phyloP scores from a whole-genome alignment of 495 filamentous ascomycete genomes.

The Penicillium desertorum region DNA sequence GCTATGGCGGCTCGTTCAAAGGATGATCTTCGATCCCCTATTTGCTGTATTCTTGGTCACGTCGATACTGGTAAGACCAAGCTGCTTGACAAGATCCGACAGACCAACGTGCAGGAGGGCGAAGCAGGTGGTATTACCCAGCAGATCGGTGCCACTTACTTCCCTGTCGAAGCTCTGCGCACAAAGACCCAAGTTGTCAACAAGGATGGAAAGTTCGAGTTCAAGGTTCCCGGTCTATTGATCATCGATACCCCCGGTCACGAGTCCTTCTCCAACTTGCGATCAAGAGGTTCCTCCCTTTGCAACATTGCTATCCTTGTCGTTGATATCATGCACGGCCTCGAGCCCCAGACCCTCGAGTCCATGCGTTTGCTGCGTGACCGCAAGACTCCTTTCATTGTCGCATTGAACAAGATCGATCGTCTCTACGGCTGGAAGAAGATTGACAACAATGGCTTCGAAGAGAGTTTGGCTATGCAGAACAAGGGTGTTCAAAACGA shows the following conservation, averaged over 20 bases:
- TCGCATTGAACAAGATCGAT: conserved; percentile 99
- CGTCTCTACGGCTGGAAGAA: conserved; percentile 98
- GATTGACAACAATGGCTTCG: conserved; percentile 97
- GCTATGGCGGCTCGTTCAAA: conserved; percentile 88
- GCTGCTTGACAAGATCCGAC: conserved; percentile 95
- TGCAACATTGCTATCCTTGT: conserved; percentile 99
- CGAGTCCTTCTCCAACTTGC: conserved; percentile 99
- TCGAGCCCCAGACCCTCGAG: conserved; percentile 96
- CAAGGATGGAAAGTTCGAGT: conserved; percentile 83
- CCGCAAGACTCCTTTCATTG: conserved; percentile 96
- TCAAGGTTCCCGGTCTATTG: conserved; percentile 96
- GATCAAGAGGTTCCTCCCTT: conserved; percentile 92
- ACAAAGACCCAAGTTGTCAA: conserved; percentile 94
- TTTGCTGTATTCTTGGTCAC: conserved; percentile 99
- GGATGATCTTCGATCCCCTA: conserved; percentile 93
- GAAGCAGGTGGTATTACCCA: conserved; percentile 99
- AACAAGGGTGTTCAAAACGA: conserved; percentile 93
- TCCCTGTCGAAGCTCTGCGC: conserved; percentile 89
- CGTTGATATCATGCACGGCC: conserved; percentile 99
- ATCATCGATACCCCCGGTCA: conserved; percentile 99
- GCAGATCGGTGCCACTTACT: conserved; percentile 99
- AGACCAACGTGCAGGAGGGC: conserved; percentile 98
- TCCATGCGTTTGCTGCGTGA: conserved; percentile 94
- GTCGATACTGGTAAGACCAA: conserved; percentile 99
- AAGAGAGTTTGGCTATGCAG: conserved; percentile 84